Percentiles rank a stretch among this genome's conserved stretches.
These are phyloP conservation scores for Cyanodermella asteris DNA, from an alignment of 2,329 filamentous ascomycete species.

Conservation along the genomic window DNA sequence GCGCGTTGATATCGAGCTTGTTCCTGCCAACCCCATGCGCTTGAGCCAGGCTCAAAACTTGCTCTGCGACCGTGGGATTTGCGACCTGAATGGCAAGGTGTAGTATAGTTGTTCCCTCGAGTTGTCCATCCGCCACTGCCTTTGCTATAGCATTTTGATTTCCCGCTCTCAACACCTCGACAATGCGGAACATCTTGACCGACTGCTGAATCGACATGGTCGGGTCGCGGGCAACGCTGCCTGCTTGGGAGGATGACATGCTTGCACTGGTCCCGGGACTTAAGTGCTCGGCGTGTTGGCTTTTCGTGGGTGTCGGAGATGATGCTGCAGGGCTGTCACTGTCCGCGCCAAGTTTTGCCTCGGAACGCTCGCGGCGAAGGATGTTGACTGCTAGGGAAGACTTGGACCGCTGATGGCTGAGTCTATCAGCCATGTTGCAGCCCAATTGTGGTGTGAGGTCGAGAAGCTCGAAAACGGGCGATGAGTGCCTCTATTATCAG, in stretches of 20 bases:
- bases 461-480: too few relatives aligned
- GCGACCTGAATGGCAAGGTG: constrained; percentile 93
- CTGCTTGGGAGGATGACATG: too few relatives aligned
- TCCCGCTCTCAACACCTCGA: constrained; percentile 75
- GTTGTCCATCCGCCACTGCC: constrained; percentile 32
- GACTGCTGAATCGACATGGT: constrained; percentile 62
- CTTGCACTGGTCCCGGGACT: constrained; percentile 14
- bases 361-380: constrained; percentile 29
- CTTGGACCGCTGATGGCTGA: constrained; percentile 31
- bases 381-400: constrained; percentile 31
- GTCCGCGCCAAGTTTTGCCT: constrained; percentile 8
- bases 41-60: constrained; percentile 56
- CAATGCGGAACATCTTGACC: constrained; percentile 79
- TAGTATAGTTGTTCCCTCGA: constrained; percentile 74
- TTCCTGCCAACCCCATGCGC: too few relatives aligned
- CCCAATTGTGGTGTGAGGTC: too few relatives aligned
- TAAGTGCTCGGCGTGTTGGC: constrained; percentile 12
- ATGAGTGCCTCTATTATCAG: too few relatives aligned
- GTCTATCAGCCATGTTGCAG: constrained; percentile 11
- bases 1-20: constrained; percentile 63
- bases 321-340: constrained; percentile 1
- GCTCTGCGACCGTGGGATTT: constrained; percentile 79
- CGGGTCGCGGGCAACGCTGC: too few relatives aligned
- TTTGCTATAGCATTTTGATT: constrained; percentile 80
- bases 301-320: constrained; percentile 8